phyloP scores from a whole-genome alignment of 2,329 filamentous ascomycete species.

The Ophiostoma sp. region DNA sequence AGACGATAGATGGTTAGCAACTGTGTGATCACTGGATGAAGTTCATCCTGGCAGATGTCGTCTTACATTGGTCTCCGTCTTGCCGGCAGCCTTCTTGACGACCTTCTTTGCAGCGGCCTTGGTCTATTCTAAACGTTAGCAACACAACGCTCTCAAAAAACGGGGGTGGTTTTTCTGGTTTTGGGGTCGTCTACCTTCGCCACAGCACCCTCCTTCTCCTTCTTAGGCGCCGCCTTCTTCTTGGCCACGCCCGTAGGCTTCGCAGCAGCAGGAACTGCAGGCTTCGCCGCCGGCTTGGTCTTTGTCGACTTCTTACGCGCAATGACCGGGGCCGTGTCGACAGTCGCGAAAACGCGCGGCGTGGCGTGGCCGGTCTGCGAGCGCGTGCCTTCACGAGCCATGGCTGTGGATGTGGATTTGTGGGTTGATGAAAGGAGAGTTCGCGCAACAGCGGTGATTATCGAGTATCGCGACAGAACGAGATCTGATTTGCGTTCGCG shows the following conservation, averaged over 20 bases:
- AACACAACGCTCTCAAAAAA: no score
- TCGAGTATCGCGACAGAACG: neutral
- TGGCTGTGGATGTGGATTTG: conserved; percentile 31
- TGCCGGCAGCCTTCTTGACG: conserved; percentile 34
- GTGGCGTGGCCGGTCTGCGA: conserved; percentile 54
- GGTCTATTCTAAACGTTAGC: neutral
- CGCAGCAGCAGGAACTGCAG: conserved; percentile 33
- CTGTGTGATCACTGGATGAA: neutral
- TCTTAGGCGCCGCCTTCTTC: conserved; percentile 42
- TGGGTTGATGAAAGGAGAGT: neutral
- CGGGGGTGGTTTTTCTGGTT: no score
- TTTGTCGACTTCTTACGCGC: conserved; percentile 41
- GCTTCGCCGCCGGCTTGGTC: conserved; percentile 31
- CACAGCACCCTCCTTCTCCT: conserved; percentile 39
- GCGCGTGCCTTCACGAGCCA: conserved; percentile 54
- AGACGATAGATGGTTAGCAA: conserved; percentile 6
- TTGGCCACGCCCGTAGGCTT: conserved; percentile 41
- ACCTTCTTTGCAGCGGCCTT: conserved; percentile 35
- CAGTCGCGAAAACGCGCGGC: conserved; percentile 52
- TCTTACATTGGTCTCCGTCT: conserved; percentile 32
- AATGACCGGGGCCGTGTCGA: conserved; percentile 51
- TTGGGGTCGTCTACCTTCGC: conserved; percentile 35
- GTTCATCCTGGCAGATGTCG: neutral
- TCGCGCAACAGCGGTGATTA: neutral
- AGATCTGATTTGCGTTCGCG: neutral